Base-by-base conservation (phyloP, 225 moss, liverwort and hornwort species). In the Anthoceros angustus region DNA sequence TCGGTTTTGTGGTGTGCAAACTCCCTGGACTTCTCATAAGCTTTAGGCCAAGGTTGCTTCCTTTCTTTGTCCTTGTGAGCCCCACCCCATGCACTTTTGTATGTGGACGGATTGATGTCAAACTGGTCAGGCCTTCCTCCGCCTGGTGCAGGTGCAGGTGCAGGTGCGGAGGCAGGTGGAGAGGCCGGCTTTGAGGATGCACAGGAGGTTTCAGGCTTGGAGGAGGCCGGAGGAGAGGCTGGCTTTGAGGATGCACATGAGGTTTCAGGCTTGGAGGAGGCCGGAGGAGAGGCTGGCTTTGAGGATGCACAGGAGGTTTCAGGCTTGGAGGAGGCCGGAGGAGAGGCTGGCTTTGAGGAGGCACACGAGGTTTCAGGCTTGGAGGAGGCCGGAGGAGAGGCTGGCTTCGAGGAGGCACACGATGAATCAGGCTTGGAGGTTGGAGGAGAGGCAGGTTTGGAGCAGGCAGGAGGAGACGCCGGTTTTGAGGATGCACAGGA, bases 41-140 rank as follows among this genome's bases (percentile, higher is more conserved):
- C 55, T 23, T 55, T 55, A 23, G 55, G 55, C 55, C 55, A 55
- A 20, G 55, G 55, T 12, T 55, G 18, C 16, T 23, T 15, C 16
- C 55, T 18, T 20, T 55, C 55, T 23, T 55, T 55, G 55, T 55
- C 55, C 55, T 55, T 55, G 55, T 55, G 55, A 7, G n/a, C 55
- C 55, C 55, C 55, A 15, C 55, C 55, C 55, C 55, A 55, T 8
- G 55, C 55, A 20, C 55, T 55, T 12, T 55, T 55, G 55, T 55
- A 55, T 20, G n/a, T 15, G 10, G 55, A 9, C n/a, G 55, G 55
- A 23, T 55, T 15, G 55, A 55, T 55, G 55, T 55, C 46, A 18
- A 18, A 48, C 46, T 18, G 18, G 46, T 12, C 46, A 18, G 46
- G 46, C 46, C 46, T 12, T 18, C 46, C 46, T 6, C 14, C 46